A percentile compares a stretch with the other conserved stretches of the same genome.
Conservation (phyloP, 2,329 filamentous ascomycete genomes). For the Ophiosphaerella korrae region DNA sequence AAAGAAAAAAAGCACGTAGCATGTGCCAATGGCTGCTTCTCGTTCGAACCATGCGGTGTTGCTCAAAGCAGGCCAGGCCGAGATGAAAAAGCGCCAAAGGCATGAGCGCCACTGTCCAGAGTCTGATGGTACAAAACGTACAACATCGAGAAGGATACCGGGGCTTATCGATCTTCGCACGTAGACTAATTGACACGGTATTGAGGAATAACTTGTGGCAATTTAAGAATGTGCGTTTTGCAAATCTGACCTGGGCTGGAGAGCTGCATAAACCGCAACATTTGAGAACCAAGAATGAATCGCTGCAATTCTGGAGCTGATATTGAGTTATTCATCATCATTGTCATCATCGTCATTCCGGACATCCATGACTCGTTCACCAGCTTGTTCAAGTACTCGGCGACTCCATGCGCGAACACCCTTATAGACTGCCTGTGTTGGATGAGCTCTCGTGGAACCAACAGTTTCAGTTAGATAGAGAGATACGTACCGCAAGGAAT, state of each 20-base stretch:
- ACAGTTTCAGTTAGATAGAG: no score
- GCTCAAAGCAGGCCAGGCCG: slow-evolving; percentile 31
- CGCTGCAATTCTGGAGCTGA: not conserved
- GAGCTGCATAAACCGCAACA: not conserved
- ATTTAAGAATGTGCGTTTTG: slow-evolving; percentile 90
- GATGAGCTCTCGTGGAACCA: slow-evolving; percentile 14
- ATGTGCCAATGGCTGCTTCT: slow-evolving; percentile 34
- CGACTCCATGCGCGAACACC: slow-evolving; percentile 75
- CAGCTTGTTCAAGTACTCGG: slow-evolving; percentile 74
- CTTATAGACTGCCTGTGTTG: slow-evolving; percentile 74
- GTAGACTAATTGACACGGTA: slow-evolving; percentile 95
- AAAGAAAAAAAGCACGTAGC: not conserved
- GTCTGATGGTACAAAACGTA: slow-evolving; percentile 42
- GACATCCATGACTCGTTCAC: slow-evolving; percentile 84
- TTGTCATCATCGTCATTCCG: slow-evolving; percentile 66
- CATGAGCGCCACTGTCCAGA: slow-evolving; percentile 36
- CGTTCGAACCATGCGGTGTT: slow-evolving; percentile 25
- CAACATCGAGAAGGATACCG: slow-evolving; percentile 30
- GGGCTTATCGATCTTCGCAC: slow-evolving; percentile 75
- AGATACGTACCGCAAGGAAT: slow-evolving; percentile 71
- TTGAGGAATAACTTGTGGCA: slow-evolving; percentile 73
- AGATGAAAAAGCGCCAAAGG: slow-evolving; percentile 28
- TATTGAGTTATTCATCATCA: slow-evolving; percentile 50
- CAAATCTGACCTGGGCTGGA: not conserved
- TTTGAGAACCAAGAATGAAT: slow-evolving; percentile 12